phyloP scores from a whole-genome alignment of 1,284 basidiomycete species.

The Leccinum fuscescens region DNA sequence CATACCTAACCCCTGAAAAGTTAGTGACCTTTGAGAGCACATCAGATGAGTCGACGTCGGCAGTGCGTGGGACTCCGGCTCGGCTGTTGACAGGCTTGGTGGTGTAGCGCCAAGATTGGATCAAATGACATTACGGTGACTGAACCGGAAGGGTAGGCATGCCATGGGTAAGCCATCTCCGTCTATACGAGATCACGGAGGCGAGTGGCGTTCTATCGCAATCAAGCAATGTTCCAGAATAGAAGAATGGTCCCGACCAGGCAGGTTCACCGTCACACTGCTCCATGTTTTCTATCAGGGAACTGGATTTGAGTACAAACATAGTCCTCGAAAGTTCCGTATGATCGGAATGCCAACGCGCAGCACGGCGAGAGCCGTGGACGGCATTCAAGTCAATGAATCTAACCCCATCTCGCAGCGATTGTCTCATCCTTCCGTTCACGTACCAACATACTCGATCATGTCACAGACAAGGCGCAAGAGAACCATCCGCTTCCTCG shows the following conservation, averaged over 20 bases:
- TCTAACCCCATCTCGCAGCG: neutral
- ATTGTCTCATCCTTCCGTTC: neutral
- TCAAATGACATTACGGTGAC: conserved; percentile 16
- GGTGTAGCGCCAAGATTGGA: conserved; percentile 5
- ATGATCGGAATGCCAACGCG: conserved; percentile 4
- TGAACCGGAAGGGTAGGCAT: conserved; percentile 1
- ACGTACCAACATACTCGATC: neutral
- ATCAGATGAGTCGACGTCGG: conserved; percentile 14
- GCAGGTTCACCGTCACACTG: neutral
- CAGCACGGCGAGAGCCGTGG: conserved; percentile 4
- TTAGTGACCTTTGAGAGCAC: neutral
- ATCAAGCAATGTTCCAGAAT: conserved; percentile 11
- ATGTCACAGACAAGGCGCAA: neutral
- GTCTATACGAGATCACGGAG: conserved; percentile 18
- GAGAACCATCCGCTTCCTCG: neutral
- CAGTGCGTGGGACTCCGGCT: conserved; percentile 26
- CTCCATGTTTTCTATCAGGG: conserved; percentile 5
- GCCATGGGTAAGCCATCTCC: conserved; percentile 13
- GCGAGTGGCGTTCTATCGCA: conserved; percentile 23
- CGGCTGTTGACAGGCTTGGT: conserved; percentile 13
- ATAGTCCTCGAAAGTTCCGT: neutral
- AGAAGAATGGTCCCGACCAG: neutral
- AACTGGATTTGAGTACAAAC: neutral
- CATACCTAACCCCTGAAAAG: conserved; percentile 4
- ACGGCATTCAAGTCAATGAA: neutral